Evolutionary conservation across 2,329 filamentous ascomycete genomes (phyloP).

Genomic region (Pyrenochaeta sp.): DNA sequence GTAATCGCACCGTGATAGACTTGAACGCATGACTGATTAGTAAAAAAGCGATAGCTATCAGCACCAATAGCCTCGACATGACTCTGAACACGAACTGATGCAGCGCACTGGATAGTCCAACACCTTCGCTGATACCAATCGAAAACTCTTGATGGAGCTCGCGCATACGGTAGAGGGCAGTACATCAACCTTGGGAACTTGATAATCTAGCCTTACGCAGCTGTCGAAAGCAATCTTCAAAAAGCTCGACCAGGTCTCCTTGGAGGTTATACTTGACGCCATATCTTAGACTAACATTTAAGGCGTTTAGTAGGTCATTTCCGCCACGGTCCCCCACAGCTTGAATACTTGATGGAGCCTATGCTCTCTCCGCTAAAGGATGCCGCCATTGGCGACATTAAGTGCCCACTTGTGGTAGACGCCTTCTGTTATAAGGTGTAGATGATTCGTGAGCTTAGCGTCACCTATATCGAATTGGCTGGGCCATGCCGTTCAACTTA

Average conservation of each 20-base stretch:
- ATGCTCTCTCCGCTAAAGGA: background rate
- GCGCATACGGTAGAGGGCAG: background rate
- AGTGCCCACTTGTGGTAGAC: background rate
- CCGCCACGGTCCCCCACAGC: background rate
- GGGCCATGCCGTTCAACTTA: background rate
- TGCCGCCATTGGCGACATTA: background rate
- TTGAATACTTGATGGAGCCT: background rate
- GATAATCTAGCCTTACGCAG: background rate
- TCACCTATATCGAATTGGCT: background rate
- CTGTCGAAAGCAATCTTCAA: background rate
- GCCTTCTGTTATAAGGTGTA: background rate
- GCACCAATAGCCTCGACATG: background rate
- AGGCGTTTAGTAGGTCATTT: background rate
- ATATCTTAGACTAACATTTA: background rate
- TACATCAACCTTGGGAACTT: background rate
- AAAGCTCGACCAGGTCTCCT: background rate
- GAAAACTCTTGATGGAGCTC: background rate
- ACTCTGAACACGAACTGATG: background rate
- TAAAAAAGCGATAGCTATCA: background rate
- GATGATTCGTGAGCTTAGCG: background rate
- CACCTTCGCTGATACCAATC: background rate
- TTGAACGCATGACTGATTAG: background rate
- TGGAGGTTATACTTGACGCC: background rate
- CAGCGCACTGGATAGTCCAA: background rate
- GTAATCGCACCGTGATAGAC: background rate